Evolutionary conservation across 2,329 filamentous ascomycete species (phyloP).

Genomic region (Thelonectria discophora): DNA sequence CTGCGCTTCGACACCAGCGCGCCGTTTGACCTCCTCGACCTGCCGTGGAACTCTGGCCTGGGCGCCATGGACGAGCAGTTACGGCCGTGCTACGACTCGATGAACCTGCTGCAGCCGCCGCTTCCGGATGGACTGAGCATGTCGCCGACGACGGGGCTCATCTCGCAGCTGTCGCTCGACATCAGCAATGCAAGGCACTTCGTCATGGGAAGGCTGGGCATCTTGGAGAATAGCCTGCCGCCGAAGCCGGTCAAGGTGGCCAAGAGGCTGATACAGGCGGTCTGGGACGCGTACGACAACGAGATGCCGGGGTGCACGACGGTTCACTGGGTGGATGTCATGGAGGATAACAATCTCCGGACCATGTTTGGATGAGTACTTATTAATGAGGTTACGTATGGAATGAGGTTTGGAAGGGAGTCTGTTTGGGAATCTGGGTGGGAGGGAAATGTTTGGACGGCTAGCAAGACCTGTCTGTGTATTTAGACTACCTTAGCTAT

Average conservation of each 20-base stretch:
- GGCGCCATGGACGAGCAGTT: conserved; percentile 20
- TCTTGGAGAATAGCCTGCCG: conserved; percentile 51
- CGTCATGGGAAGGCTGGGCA: conserved; percentile 49
- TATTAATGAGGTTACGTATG: not conserved
- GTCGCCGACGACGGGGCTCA: conserved; percentile 26
- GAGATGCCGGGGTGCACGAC: conserved; percentile 44
- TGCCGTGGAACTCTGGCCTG: conserved; percentile 24
- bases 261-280: conserved; percentile 51
- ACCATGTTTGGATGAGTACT: conserved; percentile 46
- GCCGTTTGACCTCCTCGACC: conserved; percentile 29
- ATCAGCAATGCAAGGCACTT: conserved; percentile 51
- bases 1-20: conserved; percentile 41
- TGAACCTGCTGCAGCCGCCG: conserved; percentile 22
- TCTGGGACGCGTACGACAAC: conserved; percentile 53
- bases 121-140: conserved; percentile 11
- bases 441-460: not conserved
- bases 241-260: conserved; percentile 55
- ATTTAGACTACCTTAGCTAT: conserved; percentile 1
- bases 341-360: conserved; percentile 47
- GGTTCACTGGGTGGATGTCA: conserved; percentile 56
- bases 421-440: not conserved
- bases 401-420: not conserved
- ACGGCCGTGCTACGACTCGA: conserved; percentile 2
- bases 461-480: not conserved
- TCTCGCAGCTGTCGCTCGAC: conserved; percentile 46